Base-by-base conservation (phyloP, 139 green algal genomes). In the Picochlorum sp. region DNA sequence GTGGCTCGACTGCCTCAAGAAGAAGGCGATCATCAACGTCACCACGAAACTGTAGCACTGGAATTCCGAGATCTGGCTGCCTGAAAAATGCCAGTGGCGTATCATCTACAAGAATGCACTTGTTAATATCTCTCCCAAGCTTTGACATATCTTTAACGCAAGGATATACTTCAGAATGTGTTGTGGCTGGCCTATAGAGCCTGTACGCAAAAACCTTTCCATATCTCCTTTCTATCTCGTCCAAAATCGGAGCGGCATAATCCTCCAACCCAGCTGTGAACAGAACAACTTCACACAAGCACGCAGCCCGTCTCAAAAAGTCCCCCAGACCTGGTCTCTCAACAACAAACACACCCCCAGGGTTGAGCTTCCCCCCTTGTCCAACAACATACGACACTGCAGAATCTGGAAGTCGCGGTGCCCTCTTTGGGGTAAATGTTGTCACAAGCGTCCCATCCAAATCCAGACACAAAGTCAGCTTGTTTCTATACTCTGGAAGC, bases 241-340 rank as follows among this genome's bases (percentile, higher is more conserved):
- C 74, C 16, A 86, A 65, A 57, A 96, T 94, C 45, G 86, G 88
- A 47, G 45, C 45, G 0, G 88, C 89, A 61, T 96, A 96, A 60
- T 92, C 86, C 68, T 92, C 77, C 41, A 95, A 75, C 6, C 89
- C 89, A 3, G 88, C 89, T 0, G 89, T 96, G 83, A 94, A 96
- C 15, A 95, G 60, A 24, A 96, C 70, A 10, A 95, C 80, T 68
- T 81, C 70, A 14, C 81, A 74, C 20, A 88, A 71, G 9, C 23
- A 23, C 41, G 57, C 20, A 10, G 82, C 61, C 15, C 57, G 49
- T 16, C 24, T 10, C 18, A 96, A 69, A 69, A 96, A 95, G 23
- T 85, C 66, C 1, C 49, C 44, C 67, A 96, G 80, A 4, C 83
- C 88, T 0, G 89, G 89, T 16, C 89, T 74, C 77, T 92, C 85